These are phyloP conservation scores for Bryopsis sp. DNA, from an alignment of 139 green algal species.

Conservation along the genomic window DNA sequence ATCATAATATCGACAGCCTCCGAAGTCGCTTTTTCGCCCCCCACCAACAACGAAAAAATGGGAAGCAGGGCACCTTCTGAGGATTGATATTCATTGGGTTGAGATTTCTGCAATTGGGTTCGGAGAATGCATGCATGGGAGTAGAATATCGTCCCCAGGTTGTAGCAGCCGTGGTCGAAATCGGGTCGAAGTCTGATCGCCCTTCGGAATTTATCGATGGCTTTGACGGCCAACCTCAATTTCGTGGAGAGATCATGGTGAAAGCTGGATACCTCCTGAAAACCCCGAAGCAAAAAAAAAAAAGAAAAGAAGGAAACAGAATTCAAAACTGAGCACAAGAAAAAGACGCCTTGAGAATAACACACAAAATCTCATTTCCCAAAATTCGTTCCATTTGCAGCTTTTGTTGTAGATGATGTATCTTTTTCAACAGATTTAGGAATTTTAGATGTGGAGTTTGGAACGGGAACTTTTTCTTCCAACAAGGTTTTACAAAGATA, in stretches of 20 bases:
- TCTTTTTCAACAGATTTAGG: too few species aligned
- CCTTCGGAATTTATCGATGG: slow-evolving; percentile 56
- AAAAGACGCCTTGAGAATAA: too few species aligned
- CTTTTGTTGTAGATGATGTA: too few species aligned
- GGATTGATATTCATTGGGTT: neutral
- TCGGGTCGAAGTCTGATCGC: slow-evolving; percentile 51
- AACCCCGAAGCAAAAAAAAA: slow-evolving; percentile 16
- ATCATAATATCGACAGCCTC: slow-evolving; percentile 10
- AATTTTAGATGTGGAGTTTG: too few species aligned
- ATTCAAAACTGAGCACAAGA: too few species aligned
- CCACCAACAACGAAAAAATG: neutral
- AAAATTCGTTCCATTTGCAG: too few species aligned
- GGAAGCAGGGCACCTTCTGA: neutral
- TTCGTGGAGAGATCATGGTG: slow-evolving; percentile 9
- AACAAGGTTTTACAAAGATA: too few species aligned
- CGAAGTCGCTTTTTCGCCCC: neutral
- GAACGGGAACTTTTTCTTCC: too few species aligned
- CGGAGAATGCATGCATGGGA: slow-evolving; percentile 35
- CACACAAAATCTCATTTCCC: too few species aligned
- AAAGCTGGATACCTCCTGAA: slow-evolving; percentile 21
- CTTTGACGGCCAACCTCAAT: slow-evolving; percentile 14
- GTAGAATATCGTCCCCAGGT: slow-evolving; percentile 73
- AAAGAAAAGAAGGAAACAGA: slow-evolving; percentile 8
- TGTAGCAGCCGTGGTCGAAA: slow-evolving; percentile 70
- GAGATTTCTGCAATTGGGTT: neutral